Percentiles rank a stretch among this genome's conserved stretches.
Conservation (phyloP, 345 rosid species). For the Combretum micranthum region DNA sequence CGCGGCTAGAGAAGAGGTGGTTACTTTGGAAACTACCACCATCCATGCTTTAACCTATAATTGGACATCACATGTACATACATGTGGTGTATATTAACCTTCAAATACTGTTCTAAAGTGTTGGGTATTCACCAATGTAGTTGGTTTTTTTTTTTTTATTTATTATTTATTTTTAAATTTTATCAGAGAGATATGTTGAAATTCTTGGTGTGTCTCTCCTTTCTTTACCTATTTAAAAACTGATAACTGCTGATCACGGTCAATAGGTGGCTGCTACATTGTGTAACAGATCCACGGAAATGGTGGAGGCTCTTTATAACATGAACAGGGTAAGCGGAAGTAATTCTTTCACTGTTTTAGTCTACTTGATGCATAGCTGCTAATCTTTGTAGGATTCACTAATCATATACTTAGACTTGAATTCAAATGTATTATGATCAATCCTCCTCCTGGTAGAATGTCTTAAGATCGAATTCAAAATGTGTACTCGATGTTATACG, state of each 20-base stretch:
- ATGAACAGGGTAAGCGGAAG: slow-evolving; percentile 57
- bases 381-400: neutral
- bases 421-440: too few relatives aligned
- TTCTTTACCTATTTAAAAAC: neutral
- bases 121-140: neutral
- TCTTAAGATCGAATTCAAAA: too few relatives aligned
- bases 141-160: too few relatives aligned
- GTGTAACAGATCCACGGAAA: slow-evolving; percentile 65
- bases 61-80: too few relatives aligned
- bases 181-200: neutral
- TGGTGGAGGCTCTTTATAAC: slow-evolving; percentile 86
- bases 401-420: too few relatives aligned
- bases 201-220: neutral
- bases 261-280: slow-evolving; percentile 62
- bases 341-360: neutral
- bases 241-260: slow-evolving; percentile 9
- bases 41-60: too few relatives aligned
- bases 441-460: too few relatives aligned
- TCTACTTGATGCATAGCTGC: neutral
- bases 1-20: too few relatives aligned
- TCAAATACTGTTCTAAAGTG: too few relatives aligned
- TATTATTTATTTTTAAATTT: neutral
- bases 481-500: too few relatives aligned
- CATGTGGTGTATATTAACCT: too few relatives aligned
- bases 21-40: too few relatives aligned